These are phyloP conservation scores for Calonectria hongkongensis DNA, from an alignment of 2,329 filamentous ascomycete genomes.

Conservation along the genomic window DNA sequence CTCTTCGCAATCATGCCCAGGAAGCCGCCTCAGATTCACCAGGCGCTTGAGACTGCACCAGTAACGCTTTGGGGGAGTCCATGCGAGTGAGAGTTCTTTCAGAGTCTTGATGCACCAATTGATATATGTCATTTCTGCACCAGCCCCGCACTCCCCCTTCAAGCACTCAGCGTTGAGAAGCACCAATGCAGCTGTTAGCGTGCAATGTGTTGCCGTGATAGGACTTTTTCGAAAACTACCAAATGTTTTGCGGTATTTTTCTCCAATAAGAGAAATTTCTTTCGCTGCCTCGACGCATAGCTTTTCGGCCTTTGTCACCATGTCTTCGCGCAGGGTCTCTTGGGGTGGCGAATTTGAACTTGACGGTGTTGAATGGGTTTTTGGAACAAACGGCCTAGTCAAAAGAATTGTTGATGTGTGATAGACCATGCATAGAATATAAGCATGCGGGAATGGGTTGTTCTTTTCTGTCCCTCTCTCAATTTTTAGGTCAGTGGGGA, in stretches of 20 bases:
- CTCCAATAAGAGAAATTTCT: slow-evolving; percentile 10
- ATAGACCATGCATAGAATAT: slow-evolving; percentile 28
- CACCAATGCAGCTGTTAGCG: not conserved
- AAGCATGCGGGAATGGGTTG: slow-evolving; percentile 15
- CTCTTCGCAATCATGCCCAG: not conserved
- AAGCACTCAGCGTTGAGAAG: slow-evolving; percentile 1
- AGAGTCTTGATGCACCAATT: slow-evolving; percentile 9
- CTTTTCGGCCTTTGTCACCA: not conserved
- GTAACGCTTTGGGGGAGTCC: not conserved
- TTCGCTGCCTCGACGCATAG: slow-evolving; percentile 11
- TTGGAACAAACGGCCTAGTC: slow-evolving; percentile 25
- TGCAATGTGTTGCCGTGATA: slow-evolving; percentile 22
- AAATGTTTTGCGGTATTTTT: slow-evolving; percentile 26
- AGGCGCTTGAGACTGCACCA: slow-evolving; percentile 17
- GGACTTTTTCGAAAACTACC: slow-evolving; percentile 29
- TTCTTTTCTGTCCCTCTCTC: not conserved
- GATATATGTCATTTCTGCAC: not conserved
- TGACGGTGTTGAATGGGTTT: not conserved
- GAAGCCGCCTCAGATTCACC: not conserved
- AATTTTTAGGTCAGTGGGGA: slow-evolving; percentile 9
- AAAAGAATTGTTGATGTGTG: slow-evolving; percentile 31
- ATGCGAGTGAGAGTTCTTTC: slow-evolving; percentile 5
- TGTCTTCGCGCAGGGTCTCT: not conserved
- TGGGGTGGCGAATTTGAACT: not conserved
- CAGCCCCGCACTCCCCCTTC: not conserved